Percentiles rank a stretch among this genome's conserved stretches.
Conservation (phyloP, 2,329 filamentous ascomycete genomes). For the Cladosporium oxysporum region DNA sequence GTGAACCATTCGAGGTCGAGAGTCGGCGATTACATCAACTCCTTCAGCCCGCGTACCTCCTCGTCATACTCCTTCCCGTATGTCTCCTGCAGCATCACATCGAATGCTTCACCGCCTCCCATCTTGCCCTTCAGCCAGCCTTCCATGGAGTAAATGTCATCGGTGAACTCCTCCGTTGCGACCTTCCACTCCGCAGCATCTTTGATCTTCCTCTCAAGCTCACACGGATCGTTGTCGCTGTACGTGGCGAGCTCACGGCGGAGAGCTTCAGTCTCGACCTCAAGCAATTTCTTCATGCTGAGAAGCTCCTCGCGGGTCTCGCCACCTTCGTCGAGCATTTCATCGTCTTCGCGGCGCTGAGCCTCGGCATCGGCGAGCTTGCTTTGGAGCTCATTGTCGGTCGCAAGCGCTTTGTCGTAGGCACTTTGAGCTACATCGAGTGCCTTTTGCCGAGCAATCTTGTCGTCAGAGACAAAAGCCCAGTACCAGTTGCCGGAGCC, state of each 20-base stretch:
- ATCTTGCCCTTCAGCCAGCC: conserved; percentile 42
- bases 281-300: conserved; percentile 39
- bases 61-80: conserved; percentile 58
- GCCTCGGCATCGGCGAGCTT: conserved; percentile 44
- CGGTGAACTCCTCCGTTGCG: conserved; percentile 43
- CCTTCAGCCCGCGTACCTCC: conserved; percentile 54
- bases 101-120: conserved; percentile 41
- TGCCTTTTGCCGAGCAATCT: conserved; percentile 46
- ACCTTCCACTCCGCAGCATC: conserved; percentile 35
- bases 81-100: conserved; percentile 46
- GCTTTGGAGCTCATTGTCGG: conserved; percentile 41
- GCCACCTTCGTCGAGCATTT: conserved; percentile 37
- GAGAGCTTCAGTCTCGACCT: conserved; percentile 41
- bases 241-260: conserved; percentile 46
- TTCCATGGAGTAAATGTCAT: conserved; percentile 51
- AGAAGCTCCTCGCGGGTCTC: conserved; percentile 42
- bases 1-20: background rate
- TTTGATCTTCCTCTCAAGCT: conserved; percentile 44
- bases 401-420: conserved; percentile 39
- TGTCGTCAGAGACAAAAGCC: conserved; percentile 63
- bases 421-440: conserved; percentile 42
- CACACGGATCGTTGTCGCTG: conserved; percentile 48
- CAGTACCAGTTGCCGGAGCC: conserved; percentile 73
- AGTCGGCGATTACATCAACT: conserved; percentile 28
- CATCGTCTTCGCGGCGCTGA: conserved; percentile 42